Evolutionary conservation across 305 asterid genomes (phyloP), one percentile per base, ranked within the genome.

Genomic region (Fraxinus ornus): DNA sequence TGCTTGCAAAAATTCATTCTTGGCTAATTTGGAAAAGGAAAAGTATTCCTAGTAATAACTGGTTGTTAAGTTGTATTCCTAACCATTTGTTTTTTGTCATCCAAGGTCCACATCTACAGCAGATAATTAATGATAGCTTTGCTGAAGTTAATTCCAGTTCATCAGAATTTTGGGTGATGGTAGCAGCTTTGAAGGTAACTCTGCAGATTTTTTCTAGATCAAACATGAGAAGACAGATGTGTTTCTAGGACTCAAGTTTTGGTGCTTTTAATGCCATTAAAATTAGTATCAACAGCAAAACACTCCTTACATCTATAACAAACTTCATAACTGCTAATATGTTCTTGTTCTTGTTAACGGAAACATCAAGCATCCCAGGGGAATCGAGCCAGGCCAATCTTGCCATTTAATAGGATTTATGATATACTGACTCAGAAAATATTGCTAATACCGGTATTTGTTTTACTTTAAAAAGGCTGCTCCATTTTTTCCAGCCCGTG

Each of bases 91-190:
- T 68, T 77, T 78, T 88, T 77, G 36, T 77, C 83, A 79, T 85
- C 66, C 55, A 86, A 95, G 99, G 98, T 90, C 76, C 95, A 78
- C 87, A 82, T 80, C 70, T 92, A 52, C 93, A 89, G 84, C 92
- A 90, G 87, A 89, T 95, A 79, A 86, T 93, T 33, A 86, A 89
- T 83, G 98, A 95, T 87, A 90, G 87, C 78, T 88, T 87, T 85
- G 85, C 97, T 77, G 95, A 93, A 83, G 98, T 94, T 73, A 85
- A 90, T 87, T 91, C 93, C 85, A 87, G 82, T 81, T 93, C 98
- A 78, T 93, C 97, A 12, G 98, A 91, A 57, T 96, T 93, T 90
- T 96, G 98, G 99, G 94, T 96, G 82, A 85, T 92, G 90, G 95
- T 94, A 86, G 97, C 98, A 76, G 97, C 99, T 80, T 87, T 96